Evolutionary conservation across 371 early-diverging fungal species (phyloP).

Genomic region (Haplosporangium sp.): DNA sequence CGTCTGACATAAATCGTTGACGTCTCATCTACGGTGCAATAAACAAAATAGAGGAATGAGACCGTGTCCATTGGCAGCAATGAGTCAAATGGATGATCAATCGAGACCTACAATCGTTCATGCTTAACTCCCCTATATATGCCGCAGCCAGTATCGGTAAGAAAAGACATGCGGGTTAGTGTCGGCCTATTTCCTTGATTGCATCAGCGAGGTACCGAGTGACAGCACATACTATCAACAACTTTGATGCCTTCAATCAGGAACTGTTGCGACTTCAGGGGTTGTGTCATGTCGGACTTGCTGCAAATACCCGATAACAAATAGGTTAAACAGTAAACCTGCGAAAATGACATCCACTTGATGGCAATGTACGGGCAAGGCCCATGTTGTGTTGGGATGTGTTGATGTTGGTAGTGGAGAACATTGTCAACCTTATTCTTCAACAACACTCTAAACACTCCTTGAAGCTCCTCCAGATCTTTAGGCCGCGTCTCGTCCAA

Average conservation of each 20-base stretch:
- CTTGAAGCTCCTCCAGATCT: constrained; percentile 39
- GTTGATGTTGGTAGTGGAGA: not conserved
- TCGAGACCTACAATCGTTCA: constrained; percentile 39
- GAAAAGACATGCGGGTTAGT: not conserved
- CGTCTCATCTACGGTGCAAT: constrained; percentile 18
- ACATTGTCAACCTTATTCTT: not conserved
- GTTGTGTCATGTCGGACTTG: constrained; percentile 50
- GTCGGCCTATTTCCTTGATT: not conserved
- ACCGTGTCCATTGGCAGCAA: too few relatives aligned
- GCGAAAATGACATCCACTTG: constrained; percentile 53
- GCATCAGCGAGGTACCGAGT: not conserved
- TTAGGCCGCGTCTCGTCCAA: constrained; percentile 41
- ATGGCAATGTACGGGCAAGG: constrained; percentile 21
- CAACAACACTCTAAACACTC: constrained; percentile 32
- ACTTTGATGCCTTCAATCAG: constrained; percentile 51
- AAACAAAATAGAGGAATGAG: too few relatives aligned
- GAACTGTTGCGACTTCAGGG: constrained; percentile 38
- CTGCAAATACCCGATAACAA: constrained; percentile 47
- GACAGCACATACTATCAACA: constrained; percentile 36
- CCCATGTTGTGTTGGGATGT: not conserved
- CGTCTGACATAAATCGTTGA: constrained; percentile 26
- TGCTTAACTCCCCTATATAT: constrained; percentile 35
- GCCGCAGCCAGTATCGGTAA: not conserved
- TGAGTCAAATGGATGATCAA: not conserved
- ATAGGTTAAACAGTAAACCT: constrained; percentile 50